phyloP scores from a whole-genome alignment of 2,329 filamentous ascomycete genomes.

The Mycogone perniciosa region DNA sequence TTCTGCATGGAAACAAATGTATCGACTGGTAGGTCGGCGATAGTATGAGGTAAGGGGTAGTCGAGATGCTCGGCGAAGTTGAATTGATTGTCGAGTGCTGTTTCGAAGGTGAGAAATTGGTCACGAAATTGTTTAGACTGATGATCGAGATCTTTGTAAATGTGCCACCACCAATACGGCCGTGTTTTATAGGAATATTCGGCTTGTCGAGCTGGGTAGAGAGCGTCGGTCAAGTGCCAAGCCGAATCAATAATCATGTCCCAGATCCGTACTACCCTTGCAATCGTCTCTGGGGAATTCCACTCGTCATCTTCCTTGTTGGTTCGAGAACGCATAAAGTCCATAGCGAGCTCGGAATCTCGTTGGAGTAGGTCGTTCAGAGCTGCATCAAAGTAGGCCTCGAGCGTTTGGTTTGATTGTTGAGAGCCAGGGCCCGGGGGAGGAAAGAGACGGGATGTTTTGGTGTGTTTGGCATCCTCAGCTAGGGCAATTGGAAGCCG shows the following conservation, averaged over 20 bases:
- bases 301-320: constrained; percentile 6
- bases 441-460: constrained; percentile 25
- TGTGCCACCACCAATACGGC: constrained; percentile 38
- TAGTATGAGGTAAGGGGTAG: constrained; percentile 28
- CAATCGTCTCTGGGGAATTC: constrained; percentile 15
- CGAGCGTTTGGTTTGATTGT: constrained; percentile 22
- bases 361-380: constrained; percentile 18
- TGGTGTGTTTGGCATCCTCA: constrained; percentile 27
- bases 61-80: constrained; percentile 26
- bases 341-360: constrained; percentile 15
- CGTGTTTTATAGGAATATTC: constrained; percentile 29
- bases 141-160: constrained; percentile 29
- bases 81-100: constrained; percentile 23
- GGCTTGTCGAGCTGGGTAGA: constrained; percentile 29
- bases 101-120: constrained; percentile 22
- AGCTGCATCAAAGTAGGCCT: constrained; percentile 27
- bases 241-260: constrained; percentile 33
- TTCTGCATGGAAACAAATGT: constrained; percentile 27
- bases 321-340: constrained; percentile 11
- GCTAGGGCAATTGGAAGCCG: constrained; percentile 25
- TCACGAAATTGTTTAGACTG: constrained; percentile 25
- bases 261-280: constrained; percentile 19
- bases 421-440: constrained; percentile 18
- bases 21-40: constrained; percentile 29
- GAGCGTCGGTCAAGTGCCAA: constrained; percentile 29